Evolutionary conservation across 305 asterid genomes (phyloP).

Genomic region (Vinca major): DNA sequence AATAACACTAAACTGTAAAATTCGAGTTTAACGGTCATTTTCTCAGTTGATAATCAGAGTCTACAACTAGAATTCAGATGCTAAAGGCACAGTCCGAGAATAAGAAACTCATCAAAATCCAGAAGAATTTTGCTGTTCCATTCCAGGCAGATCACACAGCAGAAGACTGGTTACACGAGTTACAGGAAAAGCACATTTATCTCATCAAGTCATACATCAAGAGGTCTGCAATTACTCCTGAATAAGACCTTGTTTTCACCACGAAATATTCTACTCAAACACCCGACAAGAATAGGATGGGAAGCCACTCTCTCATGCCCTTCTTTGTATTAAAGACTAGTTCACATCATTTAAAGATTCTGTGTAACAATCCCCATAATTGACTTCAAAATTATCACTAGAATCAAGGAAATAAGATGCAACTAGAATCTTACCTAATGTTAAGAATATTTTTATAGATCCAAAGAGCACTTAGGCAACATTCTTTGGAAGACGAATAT

Average conservation of each 20-base stretch:
- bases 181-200: background rate
- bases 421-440: background rate
- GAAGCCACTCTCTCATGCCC: background rate
- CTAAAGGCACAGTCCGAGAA: background rate
- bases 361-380: background rate
- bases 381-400: background rate
- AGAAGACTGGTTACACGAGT: background rate
- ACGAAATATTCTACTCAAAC: background rate
- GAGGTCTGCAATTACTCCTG: background rate
- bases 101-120: background rate
- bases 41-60: background rate
- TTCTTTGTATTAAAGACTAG: background rate
- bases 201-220: background rate
- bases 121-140: background rate
- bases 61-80: too few relatives aligned
- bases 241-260: background rate
- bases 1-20: background rate
- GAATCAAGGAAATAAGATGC: background rate
- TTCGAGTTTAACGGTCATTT: background rate
- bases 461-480: background rate
- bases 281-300: background rate
- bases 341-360: background rate
- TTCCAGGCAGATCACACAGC: background rate
- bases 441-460: background rate
- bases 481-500: background rate